These are phyloP conservation scores for Didymellaceae sp. DNA, from an alignment of 2,329 filamentous ascomycete species.

Conservation along the genomic window DNA sequence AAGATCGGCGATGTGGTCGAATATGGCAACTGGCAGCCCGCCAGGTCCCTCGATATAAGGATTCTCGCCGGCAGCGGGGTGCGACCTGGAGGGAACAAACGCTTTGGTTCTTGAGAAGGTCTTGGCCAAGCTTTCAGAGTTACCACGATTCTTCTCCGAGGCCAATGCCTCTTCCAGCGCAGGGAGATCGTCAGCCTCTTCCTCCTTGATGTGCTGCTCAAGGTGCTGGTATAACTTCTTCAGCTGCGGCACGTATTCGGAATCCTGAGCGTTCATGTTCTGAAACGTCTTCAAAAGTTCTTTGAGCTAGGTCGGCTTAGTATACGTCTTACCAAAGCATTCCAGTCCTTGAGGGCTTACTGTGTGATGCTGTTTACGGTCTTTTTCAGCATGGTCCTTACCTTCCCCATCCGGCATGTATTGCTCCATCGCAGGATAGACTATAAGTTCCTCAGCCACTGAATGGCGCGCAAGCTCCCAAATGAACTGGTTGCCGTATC, in stretches of 20 bases:
- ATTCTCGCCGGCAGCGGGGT: constrained; percentile 52
- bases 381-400: constrained; percentile 40
- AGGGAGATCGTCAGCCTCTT: constrained; percentile 41
- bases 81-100: constrained; percentile 40
- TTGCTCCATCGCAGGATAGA: constrained; percentile 49
- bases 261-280: constrained; percentile 30
- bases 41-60: constrained; percentile 64
- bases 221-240: constrained; percentile 33
- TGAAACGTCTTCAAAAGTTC: constrained; percentile 41
- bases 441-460: constrained; percentile 57
- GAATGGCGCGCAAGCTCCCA: constrained; percentile 62
- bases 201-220: constrained; percentile 40
- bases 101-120: constrained; percentile 41
- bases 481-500: constrained; percentile 59
- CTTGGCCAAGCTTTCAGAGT: constrained; percentile 36
- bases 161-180: constrained; percentile 33
- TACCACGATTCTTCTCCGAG: constrained; percentile 19
- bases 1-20: constrained; percentile 63
- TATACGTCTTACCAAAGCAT: neutral
- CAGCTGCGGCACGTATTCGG: constrained; percentile 34
- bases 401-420: constrained; percentile 39
- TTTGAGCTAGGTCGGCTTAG: constrained; percentile 32
- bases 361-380: constrained; percentile 44
- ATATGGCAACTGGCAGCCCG: constrained; percentile 62
- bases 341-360: constrained; percentile 17